Conservation (phyloP, 179 eudicot species). For the Corrigiola litoralis region DNA sequence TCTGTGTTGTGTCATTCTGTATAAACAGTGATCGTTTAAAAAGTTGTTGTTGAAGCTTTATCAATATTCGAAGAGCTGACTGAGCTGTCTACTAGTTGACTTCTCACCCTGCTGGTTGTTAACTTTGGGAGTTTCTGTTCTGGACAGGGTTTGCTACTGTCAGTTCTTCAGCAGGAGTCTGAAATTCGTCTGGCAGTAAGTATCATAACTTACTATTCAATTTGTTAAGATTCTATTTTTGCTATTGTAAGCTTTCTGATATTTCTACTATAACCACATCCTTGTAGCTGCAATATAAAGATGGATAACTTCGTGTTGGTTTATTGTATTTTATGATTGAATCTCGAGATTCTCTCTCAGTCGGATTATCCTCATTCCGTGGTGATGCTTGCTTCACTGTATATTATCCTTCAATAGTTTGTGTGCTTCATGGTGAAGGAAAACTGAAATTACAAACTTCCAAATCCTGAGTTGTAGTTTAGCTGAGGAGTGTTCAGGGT, state of each 20-base stretch:
- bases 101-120: too few species aligned
- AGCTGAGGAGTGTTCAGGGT: too few species aligned
- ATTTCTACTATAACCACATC: too few species aligned
- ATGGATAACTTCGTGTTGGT: too few species aligned
- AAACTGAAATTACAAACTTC: background rate
- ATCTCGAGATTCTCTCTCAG: background rate
- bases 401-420: too few species aligned
- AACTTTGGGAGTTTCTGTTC: slow-evolving; percentile 12
- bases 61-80: background rate
- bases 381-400: too few species aligned
- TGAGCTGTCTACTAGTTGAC: background rate
- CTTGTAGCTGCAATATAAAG: too few species aligned
- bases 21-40: too few species aligned
- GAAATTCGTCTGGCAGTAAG: slow-evolving; percentile 82
- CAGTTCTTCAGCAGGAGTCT: slow-evolving; percentile 77
- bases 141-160: slow-evolving; percentile 70
- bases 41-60: background rate
- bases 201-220: background rate
- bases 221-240: background rate
- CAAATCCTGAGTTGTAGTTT: background rate
- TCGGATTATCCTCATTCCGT: too few species aligned
- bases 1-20: too few species aligned
- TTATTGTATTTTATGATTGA: too few species aligned
- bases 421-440: background rate
- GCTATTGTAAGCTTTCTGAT: background rate